Evolutionary conservation across 2,329 filamentous ascomycete species (phyloP).

Genomic region (Akanthomyces dipterigenus): DNA sequence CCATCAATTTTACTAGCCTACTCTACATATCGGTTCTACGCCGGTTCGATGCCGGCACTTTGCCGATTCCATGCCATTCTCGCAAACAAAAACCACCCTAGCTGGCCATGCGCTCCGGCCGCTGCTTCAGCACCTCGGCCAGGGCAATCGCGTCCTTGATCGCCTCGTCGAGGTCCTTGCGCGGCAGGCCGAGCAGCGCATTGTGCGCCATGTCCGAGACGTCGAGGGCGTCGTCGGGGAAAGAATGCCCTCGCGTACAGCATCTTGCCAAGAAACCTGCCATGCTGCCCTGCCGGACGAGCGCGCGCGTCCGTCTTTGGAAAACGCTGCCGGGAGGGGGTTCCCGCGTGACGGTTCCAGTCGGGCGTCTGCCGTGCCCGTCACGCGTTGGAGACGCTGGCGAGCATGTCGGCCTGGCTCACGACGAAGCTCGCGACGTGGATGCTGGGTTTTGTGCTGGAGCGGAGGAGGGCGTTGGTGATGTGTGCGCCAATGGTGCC

Average conservation of each 20-base stretch:
- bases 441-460: slow-evolving; percentile 37
- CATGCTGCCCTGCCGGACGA: slow-evolving; percentile 33
- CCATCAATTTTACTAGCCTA: too few species aligned
- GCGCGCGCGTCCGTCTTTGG: slow-evolving; percentile 35
- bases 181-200: slow-evolving; percentile 42
- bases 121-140: not conserved
- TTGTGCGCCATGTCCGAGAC: slow-evolving; percentile 36
- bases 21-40: too few species aligned
- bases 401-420: slow-evolving; percentile 57
- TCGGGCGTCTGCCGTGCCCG: slow-evolving; percentile 48
- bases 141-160: slow-evolving; percentile 26
- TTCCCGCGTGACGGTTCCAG: slow-evolving; percentile 50
- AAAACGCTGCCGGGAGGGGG: slow-evolving; percentile 37
- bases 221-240: slow-evolving; percentile 29
- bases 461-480: slow-evolving; percentile 30
- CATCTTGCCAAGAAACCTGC: slow-evolving; percentile 37
- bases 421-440: slow-evolving; percentile 50
- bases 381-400: slow-evolving; percentile 51
- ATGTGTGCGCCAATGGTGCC: slow-evolving; percentile 31
- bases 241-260: slow-evolving; percentile 48
- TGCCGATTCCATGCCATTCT: too few species aligned
- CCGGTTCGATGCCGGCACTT: too few species aligned
- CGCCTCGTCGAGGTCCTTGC: slow-evolving; percentile 47
- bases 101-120: not conserved
- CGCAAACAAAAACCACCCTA: not conserved